A percentile compares a stretch with the other conserved stretches of the same genome.
Conservation (phyloP, 805 yeast genomes). For the Metschnikowia drakensbergensis region DNA sequence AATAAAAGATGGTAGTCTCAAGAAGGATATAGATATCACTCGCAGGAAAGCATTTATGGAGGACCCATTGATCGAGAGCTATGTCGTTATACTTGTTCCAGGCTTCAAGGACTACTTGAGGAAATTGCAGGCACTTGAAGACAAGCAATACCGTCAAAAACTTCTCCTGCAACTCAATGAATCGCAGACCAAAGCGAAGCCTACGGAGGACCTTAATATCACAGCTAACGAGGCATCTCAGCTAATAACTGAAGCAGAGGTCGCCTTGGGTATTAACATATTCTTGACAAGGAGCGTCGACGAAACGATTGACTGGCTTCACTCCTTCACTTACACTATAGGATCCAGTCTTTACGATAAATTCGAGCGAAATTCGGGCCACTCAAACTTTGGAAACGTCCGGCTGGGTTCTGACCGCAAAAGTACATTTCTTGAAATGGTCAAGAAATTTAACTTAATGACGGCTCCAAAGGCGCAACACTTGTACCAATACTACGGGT, state of each 20-base stretch:
- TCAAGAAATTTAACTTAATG: constrained; percentile 56
- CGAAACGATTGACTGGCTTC: constrained; percentile 52
- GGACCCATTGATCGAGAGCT: constrained; percentile 22
- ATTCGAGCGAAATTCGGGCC: constrained; percentile 48
- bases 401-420: constrained; percentile 49
- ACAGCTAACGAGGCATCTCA: constrained; percentile 36
- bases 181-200: neutral
- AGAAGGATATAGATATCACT: constrained; percentile 9
- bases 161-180: constrained; percentile 14
- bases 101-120: constrained; percentile 47
- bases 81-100: constrained; percentile 43
- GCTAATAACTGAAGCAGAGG: constrained; percentile 43
- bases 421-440: constrained; percentile 46
- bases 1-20: constrained; percentile 11
- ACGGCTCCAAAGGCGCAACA: constrained; percentile 49
- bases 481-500: constrained; percentile 39
- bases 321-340: constrained; percentile 54
- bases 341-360: constrained; percentile 49
- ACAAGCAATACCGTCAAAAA: constrained; percentile 39
- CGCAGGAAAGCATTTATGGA: constrained; percentile 8
- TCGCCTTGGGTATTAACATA: constrained; percentile 45
- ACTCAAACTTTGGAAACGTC: constrained; percentile 53
- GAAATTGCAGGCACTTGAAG: constrained; percentile 42
- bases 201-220: constrained; percentile 7
- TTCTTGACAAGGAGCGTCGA: constrained; percentile 45